Evolutionary conservation across 2,329 filamentous ascomycete genomes (phyloP), one percentile per base, ranked within the genome.

Genomic region (Pseudogymnoascus sp.): DNA sequence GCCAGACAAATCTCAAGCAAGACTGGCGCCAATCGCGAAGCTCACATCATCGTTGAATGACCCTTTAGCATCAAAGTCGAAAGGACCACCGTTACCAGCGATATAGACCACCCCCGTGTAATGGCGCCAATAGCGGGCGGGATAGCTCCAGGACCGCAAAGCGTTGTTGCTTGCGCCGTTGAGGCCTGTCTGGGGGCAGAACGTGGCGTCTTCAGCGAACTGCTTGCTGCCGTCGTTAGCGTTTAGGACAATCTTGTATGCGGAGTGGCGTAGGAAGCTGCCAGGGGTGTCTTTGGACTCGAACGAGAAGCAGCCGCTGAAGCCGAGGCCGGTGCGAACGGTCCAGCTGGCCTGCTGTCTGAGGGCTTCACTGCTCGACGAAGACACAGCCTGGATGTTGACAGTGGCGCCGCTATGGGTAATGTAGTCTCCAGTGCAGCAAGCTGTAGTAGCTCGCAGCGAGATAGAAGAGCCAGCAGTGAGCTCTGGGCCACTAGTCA

Each of bases 171-270:
- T 82, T 39, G 76, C 68, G 5, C 81, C 80, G 65, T 71, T 81
- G 20, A 87, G 71, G 0, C 78, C 79, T 0, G 76, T 62, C 69
- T 80, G 76, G 0, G 82, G 75, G 68, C 85, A 87, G 71, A 87
- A 87, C 0, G 84, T 87, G 7, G 84, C 82, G 58, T 87, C 84
- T 66, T 87, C 83, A 4, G 72, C 38, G 71, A 86, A 85, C 59
- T 74, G 72, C 74, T 86, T 84, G 61, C 74, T 75, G 60, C 78
- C 77, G 64, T 86, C 84, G 64, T 79, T 78, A 61, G 77, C 75
- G 41, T 74, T 70, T 43, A 86, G 65, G 33, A 70, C 50, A 1
- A 87, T 78, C 30, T 22, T 75, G 60, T 84, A 87, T 70, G 79
- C 68, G 63, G 70, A 75, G 73, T 86, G 84, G 0, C 84, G 76